These are phyloP conservation scores for Colletotrichum acutatum DNA, from an alignment of 2,329 filamentous ascomycete species.

Conservation along the genomic window DNA sequence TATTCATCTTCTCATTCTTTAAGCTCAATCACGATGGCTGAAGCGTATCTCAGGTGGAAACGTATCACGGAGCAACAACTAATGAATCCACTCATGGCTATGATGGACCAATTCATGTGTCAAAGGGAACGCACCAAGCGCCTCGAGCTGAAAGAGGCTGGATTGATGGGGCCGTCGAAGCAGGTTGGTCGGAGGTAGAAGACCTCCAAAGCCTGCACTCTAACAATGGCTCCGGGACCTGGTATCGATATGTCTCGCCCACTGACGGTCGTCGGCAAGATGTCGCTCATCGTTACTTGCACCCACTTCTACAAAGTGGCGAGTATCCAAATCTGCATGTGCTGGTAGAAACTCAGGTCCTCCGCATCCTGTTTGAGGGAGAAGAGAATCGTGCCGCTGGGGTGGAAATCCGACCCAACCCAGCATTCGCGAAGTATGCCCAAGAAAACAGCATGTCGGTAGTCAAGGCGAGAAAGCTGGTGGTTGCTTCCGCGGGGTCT, in stretches of 20 bases:
- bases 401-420: constrained; percentile 60
- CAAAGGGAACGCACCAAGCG: constrained; percentile 54
- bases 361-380: constrained; percentile 51
- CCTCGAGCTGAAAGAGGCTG: constrained; percentile 54
- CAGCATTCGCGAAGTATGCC: constrained; percentile 45
- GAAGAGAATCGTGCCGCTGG: constrained; percentile 55
- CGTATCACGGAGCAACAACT: constrained; percentile 55
- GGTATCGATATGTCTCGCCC: constrained; percentile 39
- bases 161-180: constrained; percentile 53
- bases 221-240: constrained; percentile 39
- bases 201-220: constrained; percentile 60
- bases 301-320: constrained; percentile 42
- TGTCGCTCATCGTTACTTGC: constrained; percentile 42
- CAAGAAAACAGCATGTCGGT: constrained; percentile 34
- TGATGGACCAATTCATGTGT: constrained; percentile 60
- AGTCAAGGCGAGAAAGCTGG: constrained; percentile 56
- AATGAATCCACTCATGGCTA: constrained; percentile 54
- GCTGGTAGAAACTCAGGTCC: constrained; percentile 42
- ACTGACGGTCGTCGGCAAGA: constrained; percentile 56
- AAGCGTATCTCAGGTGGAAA: constrained; percentile 52
- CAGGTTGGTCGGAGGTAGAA: constrained; percentile 58
- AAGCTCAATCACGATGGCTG: background rate
- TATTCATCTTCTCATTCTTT: background rate
- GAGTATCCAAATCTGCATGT: constrained; percentile 44
- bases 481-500: constrained; percentile 40